Evolutionary conservation across 2,329 filamentous ascomycete species (phyloP), one percentile per base, ranked within the genome.

Genomic region (Teratosphaeria zuluensis): DNA sequence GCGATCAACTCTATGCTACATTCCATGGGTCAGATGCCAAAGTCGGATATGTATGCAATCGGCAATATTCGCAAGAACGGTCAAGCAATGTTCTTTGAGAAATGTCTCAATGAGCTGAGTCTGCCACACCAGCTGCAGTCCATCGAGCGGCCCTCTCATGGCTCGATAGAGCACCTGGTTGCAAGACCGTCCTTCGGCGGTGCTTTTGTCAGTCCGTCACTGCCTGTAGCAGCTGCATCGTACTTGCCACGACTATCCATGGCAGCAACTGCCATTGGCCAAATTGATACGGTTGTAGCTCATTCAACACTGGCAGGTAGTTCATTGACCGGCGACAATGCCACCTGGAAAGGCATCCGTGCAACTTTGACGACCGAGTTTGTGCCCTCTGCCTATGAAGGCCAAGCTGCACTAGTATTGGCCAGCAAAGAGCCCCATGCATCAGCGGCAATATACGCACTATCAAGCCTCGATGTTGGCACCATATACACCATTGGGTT

Each of bases 401-500:
- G 84, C 51, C 84, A 89, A 54, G 84, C 88, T 3, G 89, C 89
- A 2, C 83, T 95, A 52, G 82, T 95, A 14, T 76, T 95, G 11
- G 88, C 88, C 8, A 86, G 83, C 19, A 84, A 82, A 0, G 82
- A 88, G 51, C 84, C 89, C 58, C 88, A 92, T 64, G 90, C 90
- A 4, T 87, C 89, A 1, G 86, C 88, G 0, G 83, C 86, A 1
- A 86, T 95, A 62, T 95, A 89, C 67, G 90, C 90, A 0, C 77
- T 95, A 60, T 85, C 85, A 65, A 88, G 86, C 46, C 80, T 95
- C 31, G 84, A 84, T 56, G 84, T 92, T 56, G 85, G 86, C 38
- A 87, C 89, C 58, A 87, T 95, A 46, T 92, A 92, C 72, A 92
- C 89, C 0, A 88, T 92, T 52, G 90, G 90, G 1, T 94, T 95